A percentile compares a stretch with the other conserved stretches of the same genome.
Evolutionary conservation across 2,329 filamentous ascomycete genomes (phyloP).

Genomic region (Scleromitrula shiraiana): DNA sequence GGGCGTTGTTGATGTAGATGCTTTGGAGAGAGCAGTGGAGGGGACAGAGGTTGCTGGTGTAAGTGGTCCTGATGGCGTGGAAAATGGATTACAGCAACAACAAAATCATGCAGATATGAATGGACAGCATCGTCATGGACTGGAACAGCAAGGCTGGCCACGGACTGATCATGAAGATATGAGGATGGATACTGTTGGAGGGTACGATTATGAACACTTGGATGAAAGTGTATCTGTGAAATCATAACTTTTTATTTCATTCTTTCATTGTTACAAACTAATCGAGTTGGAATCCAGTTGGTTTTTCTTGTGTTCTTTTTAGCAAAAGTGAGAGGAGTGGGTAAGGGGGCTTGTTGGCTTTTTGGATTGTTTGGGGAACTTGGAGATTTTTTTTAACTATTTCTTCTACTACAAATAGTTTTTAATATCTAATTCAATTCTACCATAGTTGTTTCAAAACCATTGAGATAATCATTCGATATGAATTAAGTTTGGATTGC

Average conservation of each 20-base stretch:
- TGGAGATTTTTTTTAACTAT: not conserved
- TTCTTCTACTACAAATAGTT: slow-evolving; percentile 6
- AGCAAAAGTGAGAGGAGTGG: not conserved
- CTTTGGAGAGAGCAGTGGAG: not conserved
- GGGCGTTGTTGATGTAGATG: not conserved
- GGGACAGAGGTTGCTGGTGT: not conserved
- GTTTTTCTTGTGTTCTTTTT: not conserved
- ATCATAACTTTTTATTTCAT: not conserved
- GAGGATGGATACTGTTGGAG: not conserved
- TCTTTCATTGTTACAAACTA: not conserved
- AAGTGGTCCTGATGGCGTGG: not conserved
- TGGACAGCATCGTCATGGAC: not conserved
- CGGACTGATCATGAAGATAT: not conserved
- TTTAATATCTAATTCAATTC: slow-evolving; percentile 10
- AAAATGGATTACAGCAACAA: not conserved
- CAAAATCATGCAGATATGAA: not conserved
- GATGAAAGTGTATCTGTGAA: slow-evolving; percentile 6
- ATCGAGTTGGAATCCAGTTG: too few relatives aligned
- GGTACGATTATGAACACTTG: slow-evolving; percentile 4
- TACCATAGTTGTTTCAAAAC: too few relatives aligned
- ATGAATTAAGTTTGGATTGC: too few relatives aligned
- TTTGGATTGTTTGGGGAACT: not conserved
- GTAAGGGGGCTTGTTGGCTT: not conserved
- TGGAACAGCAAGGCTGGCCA: not conserved
- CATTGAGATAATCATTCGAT: too few relatives aligned